Evolutionary conservation across 2,329 filamentous ascomycete species (phyloP), one percentile per base, ranked within the genome.

Genomic region (Colletotrichum sp.): DNA sequence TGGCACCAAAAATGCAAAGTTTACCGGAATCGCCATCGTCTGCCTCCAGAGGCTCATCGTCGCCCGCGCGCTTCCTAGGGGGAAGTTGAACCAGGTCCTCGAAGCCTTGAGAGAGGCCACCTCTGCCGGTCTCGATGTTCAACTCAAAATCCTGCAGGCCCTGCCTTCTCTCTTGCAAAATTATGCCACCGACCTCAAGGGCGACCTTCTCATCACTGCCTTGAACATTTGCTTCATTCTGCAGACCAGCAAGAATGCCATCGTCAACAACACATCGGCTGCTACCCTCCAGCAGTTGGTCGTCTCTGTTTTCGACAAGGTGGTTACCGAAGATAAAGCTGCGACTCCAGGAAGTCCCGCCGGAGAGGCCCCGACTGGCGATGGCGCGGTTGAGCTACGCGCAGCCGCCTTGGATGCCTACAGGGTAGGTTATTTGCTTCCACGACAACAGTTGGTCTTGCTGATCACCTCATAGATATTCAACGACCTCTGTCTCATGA

Each of bases 211-310:
- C 52, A 94, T 95, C 32, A 95, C 92, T 12, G 92, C 95, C 1
- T 86, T 99, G 79, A 96, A 98, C 82, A 95, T 98, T 82, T 99
- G 97, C 86, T 97, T 97, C 76, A 94, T 95, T 67, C 86, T 99
- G 65, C 96, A 99, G 85, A 94, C 92, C 72, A 97, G 95, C 84
- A 99, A 98, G 86, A 98, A 96, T 86, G 92, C 93, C 30, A 96
- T 98, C 68, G 96, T 99, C 80, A 98, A 96, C 82, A 98, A 98
- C 80, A 99, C 98, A 2, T 97, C 97, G 12, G 95, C 96, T 30
- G 97, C 97, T n/a, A 99, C 97, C 3, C 88, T 99, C 70, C 96
- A 98, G 85, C 97, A 99, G 84, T 90, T 99, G 16, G 93, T 99
- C 9, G 95, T 97, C 36, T 94, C 95, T 1, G 94, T 98, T 0